Percentiles rank a stretch among this genome's conserved stretches.
Conservation (phyloP, 768 basidiomycete species). For the Mycena vitilis region DNA sequence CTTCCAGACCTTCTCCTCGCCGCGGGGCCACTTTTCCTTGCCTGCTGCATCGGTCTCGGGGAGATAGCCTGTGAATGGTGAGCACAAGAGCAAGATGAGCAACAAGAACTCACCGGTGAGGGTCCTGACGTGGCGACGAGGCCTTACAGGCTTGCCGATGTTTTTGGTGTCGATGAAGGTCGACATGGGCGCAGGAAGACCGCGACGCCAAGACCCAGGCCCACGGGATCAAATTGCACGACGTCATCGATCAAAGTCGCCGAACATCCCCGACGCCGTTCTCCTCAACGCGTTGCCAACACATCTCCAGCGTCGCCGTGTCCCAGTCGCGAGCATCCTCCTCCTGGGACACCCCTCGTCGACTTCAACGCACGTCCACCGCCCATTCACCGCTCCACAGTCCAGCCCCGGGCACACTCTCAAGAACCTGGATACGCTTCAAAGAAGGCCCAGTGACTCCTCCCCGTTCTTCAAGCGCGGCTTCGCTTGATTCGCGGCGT, state of each 20-base stretch:
- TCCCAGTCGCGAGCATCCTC: too few species aligned
- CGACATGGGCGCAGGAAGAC: conserved; percentile 59
- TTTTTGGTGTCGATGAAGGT: conserved; percentile 72
- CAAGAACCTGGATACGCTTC: too few species aligned
- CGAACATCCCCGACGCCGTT: too few species aligned
- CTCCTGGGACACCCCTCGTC: too few species aligned
- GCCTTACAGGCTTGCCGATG: conserved; percentile 71
- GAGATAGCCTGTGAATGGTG: conserved; percentile 51
- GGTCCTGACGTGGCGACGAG: conserved; percentile 76
- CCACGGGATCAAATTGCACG: not conserved
- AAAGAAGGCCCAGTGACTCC: too few species aligned
- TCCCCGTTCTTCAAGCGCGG: too few species aligned
- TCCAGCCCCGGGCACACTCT: too few species aligned
- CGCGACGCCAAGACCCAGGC: not conserved
- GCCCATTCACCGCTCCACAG: too few species aligned
- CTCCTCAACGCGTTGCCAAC: too few species aligned
- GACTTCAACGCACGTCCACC: too few species aligned
- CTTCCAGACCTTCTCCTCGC: conserved; percentile 83
- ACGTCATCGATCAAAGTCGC: not conserved
- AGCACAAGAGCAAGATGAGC: not conserved
- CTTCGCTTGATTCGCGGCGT: too few species aligned
- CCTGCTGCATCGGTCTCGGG: conserved; percentile 82
- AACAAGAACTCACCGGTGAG: conserved; percentile 61
- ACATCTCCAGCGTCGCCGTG: too few species aligned
- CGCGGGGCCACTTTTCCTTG: conserved; percentile 87